phyloP scores from a whole-genome alignment of 2,329 filamentous ascomycete species.

The Parastagonospora avenae region DNA sequence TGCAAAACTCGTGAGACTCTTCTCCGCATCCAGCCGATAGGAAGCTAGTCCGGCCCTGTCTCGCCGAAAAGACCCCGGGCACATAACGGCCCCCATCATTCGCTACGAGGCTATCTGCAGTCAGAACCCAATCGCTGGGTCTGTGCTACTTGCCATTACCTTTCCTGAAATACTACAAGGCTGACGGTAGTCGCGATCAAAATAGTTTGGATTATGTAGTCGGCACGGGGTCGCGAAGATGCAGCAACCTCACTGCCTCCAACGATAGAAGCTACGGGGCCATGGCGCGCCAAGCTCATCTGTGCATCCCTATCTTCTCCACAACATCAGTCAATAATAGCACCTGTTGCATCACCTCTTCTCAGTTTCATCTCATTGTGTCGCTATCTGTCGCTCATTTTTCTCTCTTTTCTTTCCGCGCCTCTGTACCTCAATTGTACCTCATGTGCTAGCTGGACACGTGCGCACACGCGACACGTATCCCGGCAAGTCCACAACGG shows the following conservation, averaged over 20 bases:
- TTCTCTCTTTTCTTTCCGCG: slow-evolving; percentile 21
- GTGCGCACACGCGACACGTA: slow-evolving; percentile 28
- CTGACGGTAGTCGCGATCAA: no score
- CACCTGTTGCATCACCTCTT: not conserved
- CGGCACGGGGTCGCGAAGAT: not conserved
- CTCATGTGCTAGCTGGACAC: slow-evolving; percentile 20
- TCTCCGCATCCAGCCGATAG: not conserved
- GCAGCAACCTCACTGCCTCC: not conserved
- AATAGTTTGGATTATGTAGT: not conserved
- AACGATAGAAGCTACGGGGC: not conserved
- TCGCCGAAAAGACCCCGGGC: no score
- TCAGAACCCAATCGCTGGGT: not conserved
- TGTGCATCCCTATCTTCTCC: slow-evolving; percentile 4
- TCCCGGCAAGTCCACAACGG: slow-evolving; percentile 14
- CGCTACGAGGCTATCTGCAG: not conserved
- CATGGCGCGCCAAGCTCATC: slow-evolving; percentile 2
- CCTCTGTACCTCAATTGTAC: slow-evolving; percentile 5
- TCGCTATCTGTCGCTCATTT: slow-evolving; percentile 10
- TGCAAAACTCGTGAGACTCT: not conserved
- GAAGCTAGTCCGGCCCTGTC: no score
- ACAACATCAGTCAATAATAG: slow-evolving; percentile 1
- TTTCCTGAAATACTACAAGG: not conserved
- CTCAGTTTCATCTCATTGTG: slow-evolving; percentile 7
- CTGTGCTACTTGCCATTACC: not conserved
- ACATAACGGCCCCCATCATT: not conserved